Conservation (phyloP, 805 yeast species). For the Vanderwaltozyma tropicalis region DNA sequence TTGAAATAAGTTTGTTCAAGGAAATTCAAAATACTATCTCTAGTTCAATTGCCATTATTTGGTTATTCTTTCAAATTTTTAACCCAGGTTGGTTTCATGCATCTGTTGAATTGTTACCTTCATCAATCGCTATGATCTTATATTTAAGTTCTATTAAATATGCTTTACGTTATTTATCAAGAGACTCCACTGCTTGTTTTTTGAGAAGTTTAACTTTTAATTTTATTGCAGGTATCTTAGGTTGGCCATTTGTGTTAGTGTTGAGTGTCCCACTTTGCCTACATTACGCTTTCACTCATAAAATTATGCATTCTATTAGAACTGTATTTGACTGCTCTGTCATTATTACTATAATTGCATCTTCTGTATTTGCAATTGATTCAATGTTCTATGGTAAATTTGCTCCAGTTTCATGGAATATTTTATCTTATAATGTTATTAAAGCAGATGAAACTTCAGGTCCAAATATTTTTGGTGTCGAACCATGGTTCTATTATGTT, state of each 20-base stretch:
- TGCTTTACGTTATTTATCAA: conserved; percentile 21
- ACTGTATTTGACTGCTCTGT: conserved; percentile 20
- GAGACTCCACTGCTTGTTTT: conserved; percentile 15
- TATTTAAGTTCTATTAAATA: conserved; percentile 26
- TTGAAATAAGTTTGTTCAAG: conserved; percentile 36
- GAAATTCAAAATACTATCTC: conserved; percentile 20
- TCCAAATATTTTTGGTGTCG: conserved; percentile 84
- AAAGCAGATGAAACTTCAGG: conserved; percentile 57
- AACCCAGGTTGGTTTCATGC: conserved; percentile 87
- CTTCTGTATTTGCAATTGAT: conserved; percentile 36
- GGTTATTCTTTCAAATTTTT: conserved; percentile 47
- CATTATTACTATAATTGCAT: conserved; percentile 11
- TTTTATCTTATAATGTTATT: conserved; percentile 72
- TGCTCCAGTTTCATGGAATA: conserved; percentile 69
- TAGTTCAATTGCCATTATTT: conserved; percentile 41
- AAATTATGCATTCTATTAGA: conserved; percentile 18
- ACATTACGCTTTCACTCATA: conserved; percentile 26
- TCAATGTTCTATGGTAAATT: conserved; percentile 49
- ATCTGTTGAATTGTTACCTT: conserved; percentile 74
- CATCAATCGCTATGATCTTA: conserved; percentile 57
- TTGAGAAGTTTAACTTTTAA: conserved; percentile 20
- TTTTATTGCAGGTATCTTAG: conserved; percentile 61
- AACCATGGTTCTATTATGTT: conserved; percentile 64
- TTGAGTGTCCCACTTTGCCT: conserved; percentile 51
- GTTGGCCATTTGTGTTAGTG: conserved; percentile 83